Evolutionary conservation across 1,139 yeast species (phyloP), one percentile per base, ranked within the genome.

Genomic region (Magnusiomyces magnusii): DNA sequence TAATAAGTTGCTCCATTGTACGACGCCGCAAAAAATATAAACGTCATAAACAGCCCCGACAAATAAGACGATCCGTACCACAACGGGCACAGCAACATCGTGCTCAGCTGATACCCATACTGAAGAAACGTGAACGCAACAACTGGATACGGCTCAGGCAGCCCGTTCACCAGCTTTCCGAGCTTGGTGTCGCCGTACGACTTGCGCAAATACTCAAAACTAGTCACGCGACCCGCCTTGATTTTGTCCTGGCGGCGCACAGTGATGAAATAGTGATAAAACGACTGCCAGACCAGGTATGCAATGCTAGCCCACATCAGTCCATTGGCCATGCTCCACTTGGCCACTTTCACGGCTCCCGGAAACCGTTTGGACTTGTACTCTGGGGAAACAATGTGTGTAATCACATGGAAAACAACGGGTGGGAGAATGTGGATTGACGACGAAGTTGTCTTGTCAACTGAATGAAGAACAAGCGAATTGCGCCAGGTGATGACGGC

Each of bases 401-500:
- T 89, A 60, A 93, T 84, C 50, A 89, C 93, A 75, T 89, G 92
- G 81, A 91, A 80, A 1, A 92, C 86, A 34, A 86, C 82, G 0
- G 97, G 96, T 0, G 99, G 99, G 76, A 89, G 81, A 19, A 93
- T 80, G 69, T 93, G 99, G 63, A 93, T 92, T 67, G 90, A 88
- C 2, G 96, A 85, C 19, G 93, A 84, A 1, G 98, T 92, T n/a
- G 93, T 88, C 72, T 93, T 92, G 64, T 92, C 98, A 63, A 93
- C 81, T 19, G 95, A 86, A 69, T 93, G 99, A 55, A 93, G 78
- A 9, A 93, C 98, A 60, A 93, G 78, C 9, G 97, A 91, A 70
- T 93, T 93, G 67, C 96, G 80, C 99, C 99, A 93, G 0, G 97
- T 89, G 47, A 92, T 85, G 24, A 93, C 97, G 0, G 98, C 98